A percentile compares a stretch with the other conserved stretches of the same genome.
These are phyloP conservation scores for Agrocybe praecox DNA, from an alignment of 768 basidiomycete genomes.

Conservation along the genomic window DNA sequence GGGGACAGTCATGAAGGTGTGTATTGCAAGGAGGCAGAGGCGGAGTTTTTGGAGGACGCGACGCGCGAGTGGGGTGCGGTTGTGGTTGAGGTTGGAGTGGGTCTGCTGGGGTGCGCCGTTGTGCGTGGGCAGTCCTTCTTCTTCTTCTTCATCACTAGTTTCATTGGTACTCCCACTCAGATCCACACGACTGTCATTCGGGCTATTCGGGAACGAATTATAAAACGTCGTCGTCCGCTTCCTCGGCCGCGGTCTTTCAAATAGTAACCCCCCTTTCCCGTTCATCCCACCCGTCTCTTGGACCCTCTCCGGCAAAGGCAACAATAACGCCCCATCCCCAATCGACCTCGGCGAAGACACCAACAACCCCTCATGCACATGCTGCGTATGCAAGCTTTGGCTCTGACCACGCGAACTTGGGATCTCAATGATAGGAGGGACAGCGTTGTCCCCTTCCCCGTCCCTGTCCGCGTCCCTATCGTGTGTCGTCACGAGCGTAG, in stretches of 20 bases:
- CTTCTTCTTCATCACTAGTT: background rate
- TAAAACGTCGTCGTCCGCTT: slow-evolving; percentile 48
- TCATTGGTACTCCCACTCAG: slow-evolving; percentile 30
- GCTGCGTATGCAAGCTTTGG: background rate
- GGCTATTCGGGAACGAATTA: slow-evolving; percentile 69
- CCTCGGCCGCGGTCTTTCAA: background rate
- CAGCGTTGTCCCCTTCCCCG: slow-evolving; percentile 12
- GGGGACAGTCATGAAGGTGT: slow-evolving; percentile 4
- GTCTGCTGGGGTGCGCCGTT: too few species aligned
- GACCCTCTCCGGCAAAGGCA: background rate
- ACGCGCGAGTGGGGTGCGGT: too few species aligned
- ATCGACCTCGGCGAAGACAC: background rate
- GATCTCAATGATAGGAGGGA: background rate
- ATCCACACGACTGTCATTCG: slow-evolving; percentile 38
- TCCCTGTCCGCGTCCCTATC: background rate
- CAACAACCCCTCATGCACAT: background rate
- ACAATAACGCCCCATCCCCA: background rate
- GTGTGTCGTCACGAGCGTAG: slow-evolving; percentile 7
- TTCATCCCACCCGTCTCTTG: too few species aligned
- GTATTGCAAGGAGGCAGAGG: background rate
- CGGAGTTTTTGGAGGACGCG: too few species aligned
- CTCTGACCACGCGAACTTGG: background rate
- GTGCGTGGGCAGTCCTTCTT: background rate
- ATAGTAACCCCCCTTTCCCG: too few species aligned
- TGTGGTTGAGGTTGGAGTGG: too few species aligned